Evolutionary conservation across 1,284 basidiomycete species (phyloP).

Genomic region (Singerocomus inundabilis): DNA sequence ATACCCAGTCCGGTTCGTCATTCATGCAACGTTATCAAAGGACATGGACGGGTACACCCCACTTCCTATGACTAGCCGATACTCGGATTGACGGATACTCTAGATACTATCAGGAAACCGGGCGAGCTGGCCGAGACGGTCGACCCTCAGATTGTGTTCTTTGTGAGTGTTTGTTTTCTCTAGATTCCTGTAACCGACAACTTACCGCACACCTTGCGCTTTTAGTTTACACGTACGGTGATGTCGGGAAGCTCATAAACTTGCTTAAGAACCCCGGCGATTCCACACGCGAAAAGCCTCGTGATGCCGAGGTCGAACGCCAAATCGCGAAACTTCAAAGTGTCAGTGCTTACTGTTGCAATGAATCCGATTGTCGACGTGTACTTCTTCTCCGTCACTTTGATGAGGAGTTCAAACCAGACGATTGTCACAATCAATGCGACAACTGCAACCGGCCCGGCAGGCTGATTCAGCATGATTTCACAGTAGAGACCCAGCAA

Average conservation of each 20-base stretch:
- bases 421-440: constrained; percentile 62
- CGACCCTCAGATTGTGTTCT: constrained; percentile 61
- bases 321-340: constrained; percentile 52
- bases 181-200: not conserved
- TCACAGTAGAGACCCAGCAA: constrained; percentile 50
- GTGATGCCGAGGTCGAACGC: constrained; percentile 52
- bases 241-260: constrained; percentile 48
- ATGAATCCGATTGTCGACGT: constrained; percentile 86
- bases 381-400: constrained; percentile 78
- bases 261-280: constrained; percentile 52
- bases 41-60: constrained; percentile 59
- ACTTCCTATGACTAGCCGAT: not conserved
- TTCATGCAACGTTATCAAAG: constrained; percentile 71
- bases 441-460: constrained; percentile 68
- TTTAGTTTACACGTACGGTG: constrained; percentile 55
- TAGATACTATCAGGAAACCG: constrained; percentile 83
- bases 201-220: not conserved
- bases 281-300: constrained; percentile 32
- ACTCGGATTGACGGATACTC: constrained; percentile 3
- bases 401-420: constrained; percentile 60
- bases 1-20: constrained; percentile 67
- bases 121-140: constrained; percentile 81
- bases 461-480: constrained; percentile 46
- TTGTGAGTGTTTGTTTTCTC: constrained; percentile 36
- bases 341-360: constrained; percentile 73